These are phyloP conservation scores for Citrullus amarus DNA, from an alignment of 306 rosid genomes.

Conservation along the genomic window DNA sequence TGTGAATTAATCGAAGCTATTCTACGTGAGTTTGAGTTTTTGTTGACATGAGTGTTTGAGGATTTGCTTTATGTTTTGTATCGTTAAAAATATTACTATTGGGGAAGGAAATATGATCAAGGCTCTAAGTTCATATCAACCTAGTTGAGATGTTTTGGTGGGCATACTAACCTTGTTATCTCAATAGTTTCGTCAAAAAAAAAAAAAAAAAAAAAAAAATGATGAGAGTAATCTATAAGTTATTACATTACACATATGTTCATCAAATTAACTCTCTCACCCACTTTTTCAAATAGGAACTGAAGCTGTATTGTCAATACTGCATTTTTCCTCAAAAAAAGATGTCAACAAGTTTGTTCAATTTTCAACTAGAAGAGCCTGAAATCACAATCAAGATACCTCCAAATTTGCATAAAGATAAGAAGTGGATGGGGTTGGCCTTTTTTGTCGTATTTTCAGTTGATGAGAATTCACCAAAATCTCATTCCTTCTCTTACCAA, in stretches of 20 bases:
- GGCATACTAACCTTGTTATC: too few relatives aligned
- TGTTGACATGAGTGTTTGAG: too few relatives aligned
- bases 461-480: not conserved
- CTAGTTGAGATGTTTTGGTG: too few relatives aligned
- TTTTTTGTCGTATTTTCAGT: not conserved
- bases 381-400: not conserved
- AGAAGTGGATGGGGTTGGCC: slow-evolving; percentile 7
- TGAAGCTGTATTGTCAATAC: not conserved
- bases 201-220: too few relatives aligned
- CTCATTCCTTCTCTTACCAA: slow-evolving; percentile 9
- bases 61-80: too few relatives aligned
- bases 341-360: not conserved
- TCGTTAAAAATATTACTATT: too few relatives aligned
- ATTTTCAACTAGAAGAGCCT: not conserved
- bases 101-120: too few relatives aligned
- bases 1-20: too few relatives aligned
- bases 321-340: not conserved
- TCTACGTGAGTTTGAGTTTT: too few relatives aligned
- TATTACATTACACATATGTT: not conserved
- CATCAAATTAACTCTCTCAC: too few relatives aligned
- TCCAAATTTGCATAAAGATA: slow-evolving; percentile 9
- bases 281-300: not conserved
- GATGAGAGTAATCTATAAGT: not conserved
- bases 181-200: too few relatives aligned
- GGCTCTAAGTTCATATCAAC: too few relatives aligned